Base-by-base conservation (phyloP, 164 flowering plant genomes). In the Buxus sempervirens region DNA sequence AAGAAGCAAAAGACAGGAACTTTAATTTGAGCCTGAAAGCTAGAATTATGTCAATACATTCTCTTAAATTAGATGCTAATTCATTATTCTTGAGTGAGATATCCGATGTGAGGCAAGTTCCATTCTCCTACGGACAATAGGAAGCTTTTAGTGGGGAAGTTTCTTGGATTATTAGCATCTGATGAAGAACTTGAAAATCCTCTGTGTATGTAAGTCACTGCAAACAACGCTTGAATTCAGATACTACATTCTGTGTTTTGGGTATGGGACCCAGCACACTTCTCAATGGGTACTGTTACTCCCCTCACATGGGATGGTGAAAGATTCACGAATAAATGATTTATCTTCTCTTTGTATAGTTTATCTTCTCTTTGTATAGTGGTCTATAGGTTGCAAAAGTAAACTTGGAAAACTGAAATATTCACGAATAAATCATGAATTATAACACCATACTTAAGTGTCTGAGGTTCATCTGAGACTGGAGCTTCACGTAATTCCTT, bases 401-500 rank as follows among this genome's bases (percentile, higher is more conserved):
- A 8, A 27, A 36, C n/a, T 4, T 65, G 53, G 24, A 54, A 32
- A 9, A 23, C n/a, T 20, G 20, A 38, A 74, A 32, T 22, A 10
- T 13, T 1, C 27, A 42, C 32, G 41, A 16, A 36, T 25, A n/a
- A 38, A 14, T 62, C 7, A 41, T 12, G 12, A 12, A 62, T 27
- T 21, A 21, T 24, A 59, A 64, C 49, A 67, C 45, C 62, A 60
- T 73, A 91, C 98, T 90, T 87, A 6, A 94, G 86, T 62, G 96
- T 82, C 60, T 75, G 85, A 73, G 77, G 51, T 64, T 82, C 90
- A 72, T 83, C 74, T 10, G 94, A 82, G 72, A 25, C 59, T 49
- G 88, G 73, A 55, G 79, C 75, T 69, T 93, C 88, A 0, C 93
- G 82, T 54, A 88, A 26, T 80, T 94, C 98, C 80, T 85, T 82